Conservation (phyloP, 305 asterid species). For the Fraxinus dipetala region DNA sequence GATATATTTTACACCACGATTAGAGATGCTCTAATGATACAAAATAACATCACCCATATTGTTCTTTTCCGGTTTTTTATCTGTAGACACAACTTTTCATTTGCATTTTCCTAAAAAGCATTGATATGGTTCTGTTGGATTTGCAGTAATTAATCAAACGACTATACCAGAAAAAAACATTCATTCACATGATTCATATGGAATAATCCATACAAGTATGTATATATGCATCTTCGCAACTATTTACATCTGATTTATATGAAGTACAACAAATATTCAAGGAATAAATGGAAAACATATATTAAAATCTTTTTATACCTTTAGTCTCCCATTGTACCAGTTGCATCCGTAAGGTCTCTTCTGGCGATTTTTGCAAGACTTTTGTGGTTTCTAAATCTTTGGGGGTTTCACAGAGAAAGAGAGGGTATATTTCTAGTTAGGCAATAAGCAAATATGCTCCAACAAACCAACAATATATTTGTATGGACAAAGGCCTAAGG, state of each 20-base stretch:
- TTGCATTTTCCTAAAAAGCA: constrained; percentile 27
- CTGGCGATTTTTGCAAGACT: constrained; percentile 28
- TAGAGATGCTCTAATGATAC: not conserved
- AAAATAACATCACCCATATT: not conserved
- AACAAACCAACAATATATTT: not conserved
- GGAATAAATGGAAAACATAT: constrained; percentile 3
- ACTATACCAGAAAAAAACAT: constrained; percentile 20
- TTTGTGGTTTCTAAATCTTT: constrained; percentile 19
- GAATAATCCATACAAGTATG: constrained; percentile 4
- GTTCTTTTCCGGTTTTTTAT: constrained; percentile 10
- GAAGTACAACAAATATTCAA: constrained; percentile 21
- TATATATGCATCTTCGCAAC: constrained; percentile 12
- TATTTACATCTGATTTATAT: constrained; percentile 16
- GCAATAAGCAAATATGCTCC: constrained; percentile 6
- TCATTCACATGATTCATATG: constrained; percentile 22
- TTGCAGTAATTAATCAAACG: constrained; percentile 22
- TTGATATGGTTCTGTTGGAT: constrained; percentile 17
- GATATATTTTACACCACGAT: not conserved
- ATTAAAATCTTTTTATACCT: constrained; percentile 30
- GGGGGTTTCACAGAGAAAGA: not conserved
- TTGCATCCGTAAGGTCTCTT: constrained; percentile 32
- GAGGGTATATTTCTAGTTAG: not conserved
- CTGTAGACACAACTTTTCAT: constrained; percentile 8
- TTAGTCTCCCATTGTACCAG: constrained; percentile 37
- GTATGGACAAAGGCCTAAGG: not conserved